Evolutionary conservation across 495 filamentous ascomycete species (phyloP), one percentile per base, ranked within the genome.

Genomic region (Lentithecium fluviatile): DNA sequence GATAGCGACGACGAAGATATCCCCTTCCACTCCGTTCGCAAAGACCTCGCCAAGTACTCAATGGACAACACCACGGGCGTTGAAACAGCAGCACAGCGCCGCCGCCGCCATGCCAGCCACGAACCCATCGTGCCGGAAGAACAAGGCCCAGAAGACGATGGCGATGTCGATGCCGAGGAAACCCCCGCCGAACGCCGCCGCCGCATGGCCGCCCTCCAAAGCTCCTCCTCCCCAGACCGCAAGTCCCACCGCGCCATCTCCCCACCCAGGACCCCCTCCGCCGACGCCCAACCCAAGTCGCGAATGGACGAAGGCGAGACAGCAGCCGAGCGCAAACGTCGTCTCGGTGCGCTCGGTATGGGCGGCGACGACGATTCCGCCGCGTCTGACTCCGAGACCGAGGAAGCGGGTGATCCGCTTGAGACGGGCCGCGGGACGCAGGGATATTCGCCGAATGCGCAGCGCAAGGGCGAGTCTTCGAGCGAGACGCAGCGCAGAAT

Each of bases 331-430:
- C 80, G 87, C 43, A 81, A 87, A 37, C 81, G 91, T 60, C 85
- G 93, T 72, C 83, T 95, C 54, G 93, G 90, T 1, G 93, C 92
- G 4, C 75, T 96, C n/a, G 91, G 90, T 19, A 72, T 85, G 46
- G 75, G 80, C 6, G 69, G 76, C n/a, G 77, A 80, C 8, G 80
- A 79, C 15, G 80, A 79, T 17, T 81, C 79, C 17, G 24, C 34
- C n/a, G 12, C 19, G n/a, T 43, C 62, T 1, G 60, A 52, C 26
- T 51, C 43, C 1, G 59, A 62, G 12, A 56, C 59, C 8, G 85
- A 87, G 47, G 87, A 89, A 38, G 84, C 36, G 15, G 61, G 57
- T 20, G 64, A 68, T 42, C 59, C 46, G 21, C 25, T 54, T 6
- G 64, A 45, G 59, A 57, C 52, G 47, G 50, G 47, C 45, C 37